phyloP scores from a whole-genome alignment of 305 asterid genomes.

The Fraxinus velutina region DNA sequence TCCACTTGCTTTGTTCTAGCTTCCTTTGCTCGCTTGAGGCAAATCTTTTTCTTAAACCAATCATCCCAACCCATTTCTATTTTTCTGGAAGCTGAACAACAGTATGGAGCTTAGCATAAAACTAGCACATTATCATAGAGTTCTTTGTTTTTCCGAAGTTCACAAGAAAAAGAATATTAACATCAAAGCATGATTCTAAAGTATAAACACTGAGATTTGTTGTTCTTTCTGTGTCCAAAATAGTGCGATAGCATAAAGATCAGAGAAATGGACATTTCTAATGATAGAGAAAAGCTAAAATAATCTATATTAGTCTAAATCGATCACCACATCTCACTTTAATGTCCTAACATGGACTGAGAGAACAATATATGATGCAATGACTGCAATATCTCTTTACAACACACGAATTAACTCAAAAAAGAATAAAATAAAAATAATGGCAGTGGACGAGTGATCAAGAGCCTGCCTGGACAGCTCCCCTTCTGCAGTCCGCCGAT shows the following conservation, averaged over 20 bases:
- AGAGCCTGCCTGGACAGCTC: neutral
- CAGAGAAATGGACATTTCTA: neutral
- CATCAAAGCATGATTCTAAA: neutral
- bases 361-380: neutral
- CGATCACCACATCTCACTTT: neutral
- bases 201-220: neutral
- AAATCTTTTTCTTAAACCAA: slow-evolving; percentile 49
- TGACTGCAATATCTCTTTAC: neutral
- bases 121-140: neutral
- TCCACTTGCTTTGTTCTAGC: slow-evolving; percentile 31
- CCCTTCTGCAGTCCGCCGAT: neutral
- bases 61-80: slow-evolving; percentile 43
- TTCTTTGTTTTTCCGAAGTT: neutral
- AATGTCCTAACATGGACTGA: neutral
- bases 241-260: neutral
- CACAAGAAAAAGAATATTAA: neutral
- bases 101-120: slow-evolving; percentile 1
- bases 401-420: neutral
- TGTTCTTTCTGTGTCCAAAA: neutral
- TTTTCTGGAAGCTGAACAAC: slow-evolving; percentile 7
- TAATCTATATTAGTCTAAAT: neutral
- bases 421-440: neutral
- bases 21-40: slow-evolving; percentile 41
- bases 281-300: neutral
- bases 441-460: neutral